phyloP scores from a whole-genome alignment of 2,329 filamentous ascomycete species.

The Ophiostoma perfectum region DNA sequence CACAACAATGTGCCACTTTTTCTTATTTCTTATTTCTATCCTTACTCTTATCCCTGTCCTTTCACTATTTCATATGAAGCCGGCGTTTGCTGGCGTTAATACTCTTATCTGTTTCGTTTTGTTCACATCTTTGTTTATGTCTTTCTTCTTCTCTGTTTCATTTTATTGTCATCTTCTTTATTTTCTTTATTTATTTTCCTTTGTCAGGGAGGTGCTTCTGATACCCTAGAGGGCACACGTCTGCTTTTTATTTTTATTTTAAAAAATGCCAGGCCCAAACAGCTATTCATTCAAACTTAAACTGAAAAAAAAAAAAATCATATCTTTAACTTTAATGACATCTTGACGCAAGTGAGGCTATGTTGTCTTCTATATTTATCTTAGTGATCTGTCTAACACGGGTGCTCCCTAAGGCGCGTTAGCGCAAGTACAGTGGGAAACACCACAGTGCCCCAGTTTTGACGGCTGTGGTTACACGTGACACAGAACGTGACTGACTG shows the following conservation, averaged over 20 bases:
- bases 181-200: slow-evolving; percentile 11
- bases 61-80: neutral
- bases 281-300: neutral
- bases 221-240: slow-evolving; percentile 17
- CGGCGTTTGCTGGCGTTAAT: slow-evolving; percentile 3
- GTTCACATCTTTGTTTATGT: slow-evolving; percentile 8
- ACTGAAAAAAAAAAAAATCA: neutral
- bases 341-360: neutral
- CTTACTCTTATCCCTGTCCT: neutral
- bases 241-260: neutral
- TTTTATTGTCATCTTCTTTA: neutral
- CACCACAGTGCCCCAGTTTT: too few species aligned
- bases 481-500: neutral
- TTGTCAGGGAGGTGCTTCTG: slow-evolving; percentile 15
- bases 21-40: neutral
- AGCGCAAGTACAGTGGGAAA: too few species aligned
- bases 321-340: neutral
- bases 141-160: slow-evolving; percentile 5
- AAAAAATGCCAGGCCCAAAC: neutral
- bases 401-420: too few species aligned
- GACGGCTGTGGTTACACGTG: neutral
- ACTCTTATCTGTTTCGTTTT: neutral
- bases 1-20: neutral
- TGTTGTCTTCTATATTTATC: too few species aligned
- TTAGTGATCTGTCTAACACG: too few species aligned